A percentile compares a stretch with the other conserved stretches of the same genome.
phyloP scores from a whole-genome alignment of 306 rosid genomes.

The Cucurbita ficifolia region DNA sequence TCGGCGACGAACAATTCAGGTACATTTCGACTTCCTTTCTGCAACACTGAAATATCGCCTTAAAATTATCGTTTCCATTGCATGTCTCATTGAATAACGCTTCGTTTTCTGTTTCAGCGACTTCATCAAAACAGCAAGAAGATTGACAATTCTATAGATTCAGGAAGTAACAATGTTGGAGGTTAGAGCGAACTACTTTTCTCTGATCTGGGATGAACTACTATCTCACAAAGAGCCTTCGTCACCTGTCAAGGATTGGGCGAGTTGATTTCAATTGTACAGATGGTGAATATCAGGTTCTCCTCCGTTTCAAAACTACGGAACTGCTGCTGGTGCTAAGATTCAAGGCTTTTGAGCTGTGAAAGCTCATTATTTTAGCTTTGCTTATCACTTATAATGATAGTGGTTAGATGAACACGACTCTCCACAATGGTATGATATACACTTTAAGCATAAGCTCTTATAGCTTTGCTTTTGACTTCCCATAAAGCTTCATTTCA shows the following conservation, averaged over 20 bases:
- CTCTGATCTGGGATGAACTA: too few relatives aligned
- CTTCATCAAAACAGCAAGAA: conserved; percentile 56
- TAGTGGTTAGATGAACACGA: too few relatives aligned
- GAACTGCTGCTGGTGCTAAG: conserved; percentile 9
- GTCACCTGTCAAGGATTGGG: too few relatives aligned
- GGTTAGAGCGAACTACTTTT: conserved; percentile 17
- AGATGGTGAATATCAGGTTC: conserved; percentile 27
- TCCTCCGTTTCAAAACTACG: conserved; percentile 2
- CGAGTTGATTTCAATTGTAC: conserved; percentile 33
- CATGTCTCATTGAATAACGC: background rate
- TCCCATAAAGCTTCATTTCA: too few relatives aligned
- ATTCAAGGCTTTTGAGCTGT: background rate
- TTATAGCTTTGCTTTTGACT: too few relatives aligned
- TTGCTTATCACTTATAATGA: background rate
- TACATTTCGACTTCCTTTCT: background rate
- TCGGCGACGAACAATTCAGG: conserved; percentile 77
- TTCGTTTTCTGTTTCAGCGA: conserved; percentile 37
- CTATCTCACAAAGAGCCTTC: too few relatives aligned
- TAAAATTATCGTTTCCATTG: background rate
- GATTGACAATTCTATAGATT: conserved; percentile 70
- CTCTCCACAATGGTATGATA: too few relatives aligned
- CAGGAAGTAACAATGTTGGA: conserved; percentile 54
- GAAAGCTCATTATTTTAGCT: background rate
- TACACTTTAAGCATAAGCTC: too few relatives aligned
- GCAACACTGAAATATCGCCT: background rate